Percentiles rank a stretch among this genome's conserved stretches.
These are phyloP conservation scores for Aspergillus glaucus DNA, from an alignment of 2,329 filamentous ascomycete species.

Conservation along the genomic window DNA sequence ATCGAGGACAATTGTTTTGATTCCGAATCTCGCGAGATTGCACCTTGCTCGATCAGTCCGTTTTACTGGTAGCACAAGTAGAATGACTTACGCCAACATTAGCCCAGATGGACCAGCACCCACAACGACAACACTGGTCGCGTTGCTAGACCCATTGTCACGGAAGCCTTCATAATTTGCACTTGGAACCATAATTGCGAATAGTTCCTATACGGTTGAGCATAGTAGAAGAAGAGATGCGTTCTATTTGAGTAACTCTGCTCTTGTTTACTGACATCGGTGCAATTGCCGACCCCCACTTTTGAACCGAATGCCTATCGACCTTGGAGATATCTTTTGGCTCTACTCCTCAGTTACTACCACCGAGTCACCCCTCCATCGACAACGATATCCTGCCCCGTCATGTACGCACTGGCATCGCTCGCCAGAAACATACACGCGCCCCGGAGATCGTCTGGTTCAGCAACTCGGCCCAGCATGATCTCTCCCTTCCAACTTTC, in stretches of 20 bases:
- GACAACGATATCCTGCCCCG: slow-evolving; percentile 42
- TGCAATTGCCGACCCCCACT: slow-evolving; percentile 1
- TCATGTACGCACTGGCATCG: slow-evolving; percentile 43
- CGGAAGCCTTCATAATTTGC: slow-evolving; percentile 22
- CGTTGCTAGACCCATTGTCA: slow-evolving; percentile 8
- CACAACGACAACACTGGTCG: slow-evolving; percentile 30
- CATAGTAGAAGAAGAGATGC: slow-evolving; percentile 30
- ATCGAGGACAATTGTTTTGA: slow-evolving; percentile 61
- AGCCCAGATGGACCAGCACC: slow-evolving; percentile 42
- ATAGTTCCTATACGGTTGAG: not conserved
- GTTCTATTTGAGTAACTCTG: slow-evolving; percentile 8
- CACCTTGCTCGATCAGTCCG: slow-evolving; percentile 32
- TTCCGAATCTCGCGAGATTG: slow-evolving; percentile 59
- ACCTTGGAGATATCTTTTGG: slow-evolving; percentile 10
- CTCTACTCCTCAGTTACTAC: slow-evolving; percentile 15
- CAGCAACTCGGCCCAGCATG: slow-evolving; percentile 43
- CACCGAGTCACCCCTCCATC: slow-evolving; percentile 40
- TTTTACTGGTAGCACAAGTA: slow-evolving; percentile 13
- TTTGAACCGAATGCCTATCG: slow-evolving; percentile 3
- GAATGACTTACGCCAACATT: slow-evolving; percentile 34
- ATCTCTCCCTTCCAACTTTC: slow-evolving; percentile 47
- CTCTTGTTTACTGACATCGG: not conserved
- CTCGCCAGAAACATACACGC: slow-evolving; percentile 45
- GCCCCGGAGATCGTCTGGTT: slow-evolving; percentile 47
- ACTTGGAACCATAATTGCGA: slow-evolving; percentile 21